phyloP scores from a whole-genome alignment of 1,284 basidiomycete genomes.

The Sanghuangporus weigelae region DNA sequence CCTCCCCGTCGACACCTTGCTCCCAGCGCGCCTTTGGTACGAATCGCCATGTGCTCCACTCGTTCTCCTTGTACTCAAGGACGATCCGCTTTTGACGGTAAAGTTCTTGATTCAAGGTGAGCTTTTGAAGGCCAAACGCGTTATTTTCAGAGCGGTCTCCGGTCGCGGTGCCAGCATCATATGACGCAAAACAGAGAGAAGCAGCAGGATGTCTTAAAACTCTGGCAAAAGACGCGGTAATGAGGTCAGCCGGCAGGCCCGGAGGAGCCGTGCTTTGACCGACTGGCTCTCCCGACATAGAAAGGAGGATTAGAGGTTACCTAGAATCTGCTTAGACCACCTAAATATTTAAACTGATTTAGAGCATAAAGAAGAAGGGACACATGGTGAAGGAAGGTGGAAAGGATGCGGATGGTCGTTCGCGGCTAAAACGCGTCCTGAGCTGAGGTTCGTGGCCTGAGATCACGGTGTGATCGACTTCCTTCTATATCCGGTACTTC shows the following conservation, averaged over 20 bases:
- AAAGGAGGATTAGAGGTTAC: neutral
- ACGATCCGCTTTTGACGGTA: constrained; percentile 63
- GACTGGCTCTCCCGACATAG: constrained; percentile 1
- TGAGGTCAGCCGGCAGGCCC: neutral
- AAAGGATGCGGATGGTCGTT: neutral
- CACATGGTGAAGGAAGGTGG: neutral
- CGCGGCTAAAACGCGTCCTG: no score
- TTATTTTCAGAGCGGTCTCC: constrained; percentile 27
- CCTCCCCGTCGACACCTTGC: constrained; percentile 55
- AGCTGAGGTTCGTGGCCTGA: neutral
- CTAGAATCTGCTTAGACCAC: neutral
- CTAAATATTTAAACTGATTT: neutral
- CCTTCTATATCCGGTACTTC: neutral
- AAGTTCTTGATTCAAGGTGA: constrained; percentile 41
- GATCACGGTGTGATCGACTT: neutral
- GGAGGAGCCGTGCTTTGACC: neutral
- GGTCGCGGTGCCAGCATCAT: constrained; percentile 61
- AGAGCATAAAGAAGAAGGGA: no score
- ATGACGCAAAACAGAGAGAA: constrained; percentile 58
- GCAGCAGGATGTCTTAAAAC: constrained; percentile 39
- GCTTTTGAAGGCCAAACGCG: constrained; percentile 29
- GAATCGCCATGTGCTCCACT: constrained; percentile 61
- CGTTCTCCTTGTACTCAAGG: constrained; percentile 52
- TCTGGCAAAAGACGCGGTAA: neutral
- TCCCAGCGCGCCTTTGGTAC: constrained; percentile 61